A percentile compares a stretch with the other conserved stretches of the same genome.
Conservation (phyloP, 192 early-diverging fungal species). For the Helicostylum pulchrum region DNA sequence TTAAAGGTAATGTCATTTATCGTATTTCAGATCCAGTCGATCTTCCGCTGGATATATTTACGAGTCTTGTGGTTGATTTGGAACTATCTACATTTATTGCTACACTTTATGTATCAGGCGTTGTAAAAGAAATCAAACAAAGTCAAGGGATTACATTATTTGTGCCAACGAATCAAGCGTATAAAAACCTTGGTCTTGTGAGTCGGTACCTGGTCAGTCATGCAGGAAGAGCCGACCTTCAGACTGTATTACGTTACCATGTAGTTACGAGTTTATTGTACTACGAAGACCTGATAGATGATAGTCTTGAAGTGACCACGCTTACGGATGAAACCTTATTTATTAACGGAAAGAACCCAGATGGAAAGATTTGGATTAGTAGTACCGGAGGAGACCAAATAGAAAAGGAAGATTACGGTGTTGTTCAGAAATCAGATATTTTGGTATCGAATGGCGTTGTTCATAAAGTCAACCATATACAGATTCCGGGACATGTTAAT, state of each 20-base stretch:
- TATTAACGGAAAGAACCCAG: conserved; percentile 28
- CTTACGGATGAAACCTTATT: conserved; percentile 37
- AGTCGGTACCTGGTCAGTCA: conserved; percentile 53
- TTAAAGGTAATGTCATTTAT: conserved; percentile 25
- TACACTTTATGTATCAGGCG: conserved; percentile 22
- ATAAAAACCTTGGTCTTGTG: conserved; percentile 56
- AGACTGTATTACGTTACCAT: conserved; percentile 50
- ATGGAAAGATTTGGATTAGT: not conserved
- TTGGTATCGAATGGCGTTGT: conserved; percentile 48
- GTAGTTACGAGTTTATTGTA: conserved; percentile 40
- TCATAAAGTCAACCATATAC: conserved; percentile 43
- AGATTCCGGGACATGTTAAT: conserved; percentile 39
- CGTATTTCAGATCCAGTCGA: conserved; percentile 23
- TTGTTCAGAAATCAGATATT: conserved; percentile 26
- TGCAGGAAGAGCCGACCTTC: conserved; percentile 29
- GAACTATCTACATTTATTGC: conserved; percentile 36
- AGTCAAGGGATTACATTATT: conserved; percentile 49
- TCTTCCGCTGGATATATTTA: conserved; percentile 21
- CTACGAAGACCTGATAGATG: conserved; percentile 29
- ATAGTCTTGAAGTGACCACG: conserved; percentile 29
- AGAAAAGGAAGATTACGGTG: conserved; percentile 4
- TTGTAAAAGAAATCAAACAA: conserved; percentile 7
- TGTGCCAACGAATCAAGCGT: conserved; percentile 58
- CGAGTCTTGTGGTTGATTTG: conserved; percentile 25
- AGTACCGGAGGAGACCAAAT: not conserved